Evolutionary conservation across 1,284 basidiomycete species (phyloP), one percentile per base, ranked within the genome.

Genomic region (Xanthoconium separans): DNA sequence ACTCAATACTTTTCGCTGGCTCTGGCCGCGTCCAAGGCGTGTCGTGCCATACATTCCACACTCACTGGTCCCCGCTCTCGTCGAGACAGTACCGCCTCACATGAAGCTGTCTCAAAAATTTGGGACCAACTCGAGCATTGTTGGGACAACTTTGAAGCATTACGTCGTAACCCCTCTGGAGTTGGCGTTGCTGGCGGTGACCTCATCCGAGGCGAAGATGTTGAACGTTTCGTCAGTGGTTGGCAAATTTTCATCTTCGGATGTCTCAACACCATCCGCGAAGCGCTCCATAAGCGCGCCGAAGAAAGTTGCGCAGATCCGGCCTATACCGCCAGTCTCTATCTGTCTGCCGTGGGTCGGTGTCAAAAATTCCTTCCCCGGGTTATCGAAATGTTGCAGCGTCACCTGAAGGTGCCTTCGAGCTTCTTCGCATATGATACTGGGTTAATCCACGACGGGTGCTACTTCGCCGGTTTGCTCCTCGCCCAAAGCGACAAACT

Each of bases 111-210:
- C 64, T 75, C 82, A 30, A 79, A 84, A 51, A 84, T 89, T 11
- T 95, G 93, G 93, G 81, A 85, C 20, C 79, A 79, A n/a, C 79
- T 95, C 11, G 89, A 91, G 58, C 74, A 73, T 31, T 89, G 83
- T 56, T 94, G 91, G 90, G 81, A 87, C 43, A 89, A 91, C 52
- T 85, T 95, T 53, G 90, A 92, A 36, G 69, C 70, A 12, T 72
- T 94, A 49, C 78, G 84, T 30, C 71, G 58, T 31, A 66, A 56
- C 29, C 65, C 68, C 10, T 56, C 57, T 27, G 69, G 71, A 24
- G 69, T 71, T 30, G 66, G 71, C 22, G 53, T 68, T 15, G 64
- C 68, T 20, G 72, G 73, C 41, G 75, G 75, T 34, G 77, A 63
- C 36, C 69, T 69, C 47, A 73, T 80, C 40, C 75, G 80, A 15